A percentile compares a stretch with the other conserved stretches of the same genome.
phyloP scores from a whole-genome alignment of 805 yeast genomes.

The Teunomyces funiuensis region DNA sequence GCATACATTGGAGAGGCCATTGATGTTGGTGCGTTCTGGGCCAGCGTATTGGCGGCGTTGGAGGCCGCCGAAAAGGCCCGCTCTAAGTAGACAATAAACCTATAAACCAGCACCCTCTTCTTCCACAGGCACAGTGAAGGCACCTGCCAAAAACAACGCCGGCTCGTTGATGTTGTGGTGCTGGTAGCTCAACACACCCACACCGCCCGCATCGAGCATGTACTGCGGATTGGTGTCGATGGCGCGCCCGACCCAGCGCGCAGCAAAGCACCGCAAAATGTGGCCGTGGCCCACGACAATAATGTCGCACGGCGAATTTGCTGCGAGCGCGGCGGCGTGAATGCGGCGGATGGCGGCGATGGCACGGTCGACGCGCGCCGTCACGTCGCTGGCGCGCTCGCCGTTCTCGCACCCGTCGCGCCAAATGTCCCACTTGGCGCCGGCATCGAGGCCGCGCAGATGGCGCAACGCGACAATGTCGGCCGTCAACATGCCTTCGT shows the following conservation, averaged over 20 bases:
- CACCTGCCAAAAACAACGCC: conserved; percentile 80
- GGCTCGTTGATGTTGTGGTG: conserved; percentile 86
- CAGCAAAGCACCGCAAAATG: conserved; percentile 83
- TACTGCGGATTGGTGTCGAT: conserved; percentile 71
- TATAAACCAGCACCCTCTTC: conserved; percentile 41
- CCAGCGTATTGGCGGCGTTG: conserved; percentile 3
- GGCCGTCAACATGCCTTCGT: conserved; percentile 76
- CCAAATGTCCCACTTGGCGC: conserved; percentile 75
- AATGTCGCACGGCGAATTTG: conserved; percentile 63
- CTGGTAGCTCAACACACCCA: conserved; percentile 87
- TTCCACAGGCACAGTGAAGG: conserved; percentile 70
- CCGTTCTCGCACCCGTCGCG: conserved; percentile 92
- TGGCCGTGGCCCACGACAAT: conserved; percentile 93
- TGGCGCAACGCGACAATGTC: conserved; percentile 64
- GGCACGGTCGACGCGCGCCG: conserved; percentile 67
- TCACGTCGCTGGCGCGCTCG: conserved; percentile 66
- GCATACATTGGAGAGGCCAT: conserved; percentile 9
- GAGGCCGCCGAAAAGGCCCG: background rate
- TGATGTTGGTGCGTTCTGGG: conserved; percentile 13
- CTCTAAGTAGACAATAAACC: too few relatives aligned
- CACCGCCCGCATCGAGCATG: conserved; percentile 91
- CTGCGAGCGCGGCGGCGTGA: conserved; percentile 54
- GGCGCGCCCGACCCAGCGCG: conserved; percentile 75
- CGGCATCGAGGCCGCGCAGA: conserved; percentile 53
- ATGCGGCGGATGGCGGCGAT: conserved; percentile 62